Evolutionary conservation across 257 asterid genomes (phyloP), one percentile per base, ranked within the genome.

Genomic region (Orobanche coerulescens): DNA sequence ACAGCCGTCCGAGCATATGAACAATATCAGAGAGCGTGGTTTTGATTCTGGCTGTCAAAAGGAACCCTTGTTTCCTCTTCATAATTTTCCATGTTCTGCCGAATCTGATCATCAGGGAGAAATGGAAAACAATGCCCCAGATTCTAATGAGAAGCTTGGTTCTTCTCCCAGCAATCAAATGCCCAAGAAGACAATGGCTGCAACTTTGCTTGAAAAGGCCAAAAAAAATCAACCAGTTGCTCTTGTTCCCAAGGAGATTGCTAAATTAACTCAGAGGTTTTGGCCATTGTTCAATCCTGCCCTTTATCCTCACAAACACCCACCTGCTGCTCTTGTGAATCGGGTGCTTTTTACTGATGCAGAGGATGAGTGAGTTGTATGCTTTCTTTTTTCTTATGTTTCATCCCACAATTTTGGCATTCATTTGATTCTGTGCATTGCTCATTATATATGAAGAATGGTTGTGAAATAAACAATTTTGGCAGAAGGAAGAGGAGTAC

Each of bases 361-460:
- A 4, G 98, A 93, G 82, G 98, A 93, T 78, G 94, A 83, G 98
- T 93, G 84, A 89, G 98, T 93, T 81, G 73, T 73, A 62, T 77
- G 74, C 80, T 64, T 82, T 72, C 70, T 51, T 71, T 47, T 63
- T 69, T 74, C 65, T 73, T 72, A 66, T 31, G 23, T 62, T 51
- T 26, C 65, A 58, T 62, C 69, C 22, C 15, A 43, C 34, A 50
- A 44, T 58, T 60, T 58, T 49, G 49, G 52, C 43, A 63, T 67
- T 39, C 26, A 42, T 61, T n/a, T 34, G 54, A 36, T 37, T 51
- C 34, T 51, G 16, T 65, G 6, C 28, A 15, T 24, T 51, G 22
- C 24, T 47, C n/a, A 19, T 40, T 3, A n/a, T 64, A 22, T 25
- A 46, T 44, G 16, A 56, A 37, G 28, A 68, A 50, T 44, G 61